Base-by-base conservation (phyloP, 1,284 basidiomycete species). In the Moniliella sp. region DNA sequence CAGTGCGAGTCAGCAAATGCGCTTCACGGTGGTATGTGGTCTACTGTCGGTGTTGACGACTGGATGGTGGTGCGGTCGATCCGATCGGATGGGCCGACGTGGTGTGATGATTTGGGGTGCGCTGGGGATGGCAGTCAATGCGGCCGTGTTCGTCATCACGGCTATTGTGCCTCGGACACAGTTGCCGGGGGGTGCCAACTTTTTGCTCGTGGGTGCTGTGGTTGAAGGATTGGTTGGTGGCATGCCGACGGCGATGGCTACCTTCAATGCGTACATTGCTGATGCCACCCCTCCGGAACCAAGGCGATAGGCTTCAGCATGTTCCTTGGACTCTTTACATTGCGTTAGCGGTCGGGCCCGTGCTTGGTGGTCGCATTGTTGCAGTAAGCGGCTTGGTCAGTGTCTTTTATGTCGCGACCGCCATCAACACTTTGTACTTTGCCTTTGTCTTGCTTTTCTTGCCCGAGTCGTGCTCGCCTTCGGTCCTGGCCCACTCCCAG, bases 141-240 rank as follows among this genome's bases (percentile, higher is more conserved):
- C 61, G 29, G 71, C 70, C 8, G 13, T 38, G 27, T 31, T 37
- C 10, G 28, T 50, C 7, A 28, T 32, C 12, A 26, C 39, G 11
- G 38, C 34, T 2, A 30, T 42, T n/a, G 39, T 55, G 3, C 43
- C 51, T 4, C 31, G 42, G 25, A 26, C 34, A 32, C 35, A 33
- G 23, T 32, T 43, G 27, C 45, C 37, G 10, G 67, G 75, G 13
- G 63, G 68, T 15, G 74, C 80, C 47, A 72, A 77, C 49, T 65
- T 86, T 26, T 67, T 93, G n/a, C 63, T 88, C 13, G 44, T 86
- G 28, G 76, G 81, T 2, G 78, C 82, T 0, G 61, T 75, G 17
- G 62, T 83, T 15, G 83, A 91, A 50, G 84, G 84, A 10, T 55
- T 75, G 2, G 66, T 84, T 3, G 84, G 84, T 14, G 80, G 84